Base-by-base conservation (phyloP, 495 filamentous ascomycete species). In the Penicillium pancosmium region DNA sequence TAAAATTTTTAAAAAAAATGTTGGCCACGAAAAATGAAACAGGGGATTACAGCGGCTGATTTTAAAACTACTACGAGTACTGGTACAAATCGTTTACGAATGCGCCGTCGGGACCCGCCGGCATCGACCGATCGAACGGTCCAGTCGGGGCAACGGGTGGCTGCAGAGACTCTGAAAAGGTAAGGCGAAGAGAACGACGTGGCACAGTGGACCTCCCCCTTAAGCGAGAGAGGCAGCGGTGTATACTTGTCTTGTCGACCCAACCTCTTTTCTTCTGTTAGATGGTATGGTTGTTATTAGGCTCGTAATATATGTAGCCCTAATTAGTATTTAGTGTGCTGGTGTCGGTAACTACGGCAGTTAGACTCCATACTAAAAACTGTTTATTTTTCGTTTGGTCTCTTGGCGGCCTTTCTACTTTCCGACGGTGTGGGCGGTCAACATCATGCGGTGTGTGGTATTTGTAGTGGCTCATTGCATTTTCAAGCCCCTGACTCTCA, bases 161-260 rank as follows among this genome's bases (percentile, higher is more conserved):
- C 62, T 67, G 62, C 65, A 65, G 62, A 46, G 5, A 18, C n/a
- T 52, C 59, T 51, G 15, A 57, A 65, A 62, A 56, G 44, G 65
- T 62, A 35, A 59, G 57, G 49, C 47, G 52, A 61, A 52, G 60
- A 63, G 55, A 38, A 59, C 48, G 21, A 54, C 59, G 60, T 57
- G 60, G 55, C 55, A 44, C n/a, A 52, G 50, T 54, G 57, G 57
- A 54, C 16, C 50, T 40, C 43, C 50, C 40, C 43, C 27, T 31
- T 47, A 48, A 48, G 46, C 46, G 46, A 48, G 46, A 48, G 27
- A 31, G 18, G 19, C 46, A 27, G 46, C 46, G 46, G 46, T 48
- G 46, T 48, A 48, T 25, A 48, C 46, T 1, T 3, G 2, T 13
- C 9, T 25, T 48, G 46, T 27, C 46, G 23, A 48, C 46, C 46